Base-by-base conservation (phyloP, 73 alveolate genomes). In the Effrenium voratum region DNA sequence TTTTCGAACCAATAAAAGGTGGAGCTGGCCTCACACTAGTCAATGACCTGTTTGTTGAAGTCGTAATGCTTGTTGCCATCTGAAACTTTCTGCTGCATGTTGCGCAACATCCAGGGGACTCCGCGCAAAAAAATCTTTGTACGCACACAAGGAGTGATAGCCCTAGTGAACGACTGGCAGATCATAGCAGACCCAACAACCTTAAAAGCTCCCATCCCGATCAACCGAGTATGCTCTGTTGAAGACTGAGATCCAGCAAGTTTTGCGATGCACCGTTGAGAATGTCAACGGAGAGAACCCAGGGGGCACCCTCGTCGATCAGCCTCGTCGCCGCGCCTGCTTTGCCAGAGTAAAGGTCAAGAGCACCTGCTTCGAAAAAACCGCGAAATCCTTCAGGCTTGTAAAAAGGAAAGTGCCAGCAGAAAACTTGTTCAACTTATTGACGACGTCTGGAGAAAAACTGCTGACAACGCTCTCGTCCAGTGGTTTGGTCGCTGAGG, bases 341-440 rank as follows among this genome's bases (percentile, higher is more conserved):
- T 75, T 40, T 36, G 34, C 85, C 85, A 5, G 85, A 40, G 34
- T 75, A 75, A 36, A 75, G 85, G 57, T 75, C 85, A n/a, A 75
- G 32, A 41, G 38, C 85, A 40, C 85, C 85, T 2, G n/a, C 16
- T 3, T 4, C 10, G 4, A 36, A 5, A 1, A 75, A 13, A 38
- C 1, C 55, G 22, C 36, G 5, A 12, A 5, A 1, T 3, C 12
- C 50, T 1, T 40, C 55, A 1, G 52, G n/a, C 3, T 40, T 2
- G 57, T n/a, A n/a, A 75, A 36, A 40, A 55, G 12, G 68, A 75
- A 75, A 50, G 36, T 50, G 36, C 34, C 10, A 2, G 3, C 4
- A 16, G 28, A 3, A 8, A 75, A 75, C 19, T 36, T 16, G 22
- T 75, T 19, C 55, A 75, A 30, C 34, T 40, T 3, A 12, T n/a